These are phyloP conservation scores for Paramyrothecium sp. DNA, from an alignment of 2,329 filamentous ascomycete genomes.

Conservation along the genomic window DNA sequence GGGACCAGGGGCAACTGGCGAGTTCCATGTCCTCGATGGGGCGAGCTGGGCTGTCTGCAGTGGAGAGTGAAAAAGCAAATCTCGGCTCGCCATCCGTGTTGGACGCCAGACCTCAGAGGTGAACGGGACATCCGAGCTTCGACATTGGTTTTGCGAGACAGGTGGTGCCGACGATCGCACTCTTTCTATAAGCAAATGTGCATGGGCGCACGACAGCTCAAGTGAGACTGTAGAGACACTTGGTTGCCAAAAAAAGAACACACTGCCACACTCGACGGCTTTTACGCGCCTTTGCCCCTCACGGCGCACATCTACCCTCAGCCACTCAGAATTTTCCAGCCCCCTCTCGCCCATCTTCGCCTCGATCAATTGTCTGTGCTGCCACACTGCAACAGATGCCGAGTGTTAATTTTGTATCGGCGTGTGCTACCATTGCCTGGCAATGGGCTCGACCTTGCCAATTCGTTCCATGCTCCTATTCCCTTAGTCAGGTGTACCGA, in stretches of 20 bases:
- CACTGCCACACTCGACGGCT: neutral
- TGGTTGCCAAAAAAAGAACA: neutral
- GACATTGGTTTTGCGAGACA: neutral
- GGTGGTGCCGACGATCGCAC: too few relatives aligned
- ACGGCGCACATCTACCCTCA: neutral
- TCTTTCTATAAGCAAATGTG: neutral
- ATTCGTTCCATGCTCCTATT: too few relatives aligned
- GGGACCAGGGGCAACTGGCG: neutral
- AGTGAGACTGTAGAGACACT: neutral
- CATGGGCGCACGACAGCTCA: neutral
- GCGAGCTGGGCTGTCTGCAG: too few relatives aligned
- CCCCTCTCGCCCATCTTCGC: neutral
- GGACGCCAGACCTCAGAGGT: neutral
- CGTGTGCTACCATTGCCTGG: too few relatives aligned
- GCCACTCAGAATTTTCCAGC: neutral
- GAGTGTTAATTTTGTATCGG: too few relatives aligned
- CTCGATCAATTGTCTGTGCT: neutral
- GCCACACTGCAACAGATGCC: neutral
- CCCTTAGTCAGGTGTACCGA: neutral
- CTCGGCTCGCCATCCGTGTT: neutral
- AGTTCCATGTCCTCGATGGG: neutral
- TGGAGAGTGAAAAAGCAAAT: neutral
- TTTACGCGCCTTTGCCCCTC: too few relatives aligned
- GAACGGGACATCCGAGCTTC: neutral
- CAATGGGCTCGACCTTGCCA: too few relatives aligned